Conservation (phyloP, 768 basidiomycete genomes). For the Phallus indusiatus region DNA sequence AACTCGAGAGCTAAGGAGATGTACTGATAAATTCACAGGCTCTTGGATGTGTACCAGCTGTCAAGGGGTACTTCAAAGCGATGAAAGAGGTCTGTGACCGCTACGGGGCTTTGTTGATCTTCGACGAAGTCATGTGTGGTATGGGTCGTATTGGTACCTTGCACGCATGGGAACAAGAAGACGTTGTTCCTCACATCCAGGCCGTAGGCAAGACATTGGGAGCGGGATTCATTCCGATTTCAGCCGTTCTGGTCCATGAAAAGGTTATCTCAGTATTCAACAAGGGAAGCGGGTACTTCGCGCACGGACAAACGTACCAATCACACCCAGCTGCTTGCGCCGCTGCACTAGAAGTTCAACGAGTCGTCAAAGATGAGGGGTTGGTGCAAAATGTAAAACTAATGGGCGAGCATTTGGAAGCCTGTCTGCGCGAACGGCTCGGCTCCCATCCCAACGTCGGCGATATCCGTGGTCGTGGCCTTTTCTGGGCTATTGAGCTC, state of each 20-base stretch:
- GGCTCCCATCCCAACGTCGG: slow-evolving; percentile 8
- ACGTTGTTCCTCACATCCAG: slow-evolving; percentile 22
- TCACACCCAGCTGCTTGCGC: slow-evolving; percentile 16
- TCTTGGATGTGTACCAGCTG: neutral
- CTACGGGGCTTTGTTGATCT: slow-evolving; percentile 21
- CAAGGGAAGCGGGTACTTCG: slow-evolving; percentile 14
- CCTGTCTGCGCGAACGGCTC: slow-evolving; percentile 13
- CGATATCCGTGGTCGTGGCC: slow-evolving; percentile 21
- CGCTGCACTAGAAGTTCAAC: slow-evolving; percentile 21
- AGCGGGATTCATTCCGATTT: slow-evolving; percentile 20
- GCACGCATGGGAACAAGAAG: slow-evolving; percentile 21
- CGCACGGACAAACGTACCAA: slow-evolving; percentile 19
- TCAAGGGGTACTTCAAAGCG: slow-evolving; percentile 18
- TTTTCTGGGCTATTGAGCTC: slow-evolving; percentile 22
- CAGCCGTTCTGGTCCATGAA: slow-evolving; percentile 19
- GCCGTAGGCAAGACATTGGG: slow-evolving; percentile 24
- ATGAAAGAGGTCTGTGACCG: slow-evolving; percentile 15
- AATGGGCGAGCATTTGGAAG: slow-evolving; percentile 12
- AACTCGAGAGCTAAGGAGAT: neutral
- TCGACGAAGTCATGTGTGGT: slow-evolving; percentile 27
- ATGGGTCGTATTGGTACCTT: slow-evolving; percentile 22
- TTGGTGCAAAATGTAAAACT: slow-evolving; percentile 10
- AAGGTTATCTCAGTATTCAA: slow-evolving; percentile 18
- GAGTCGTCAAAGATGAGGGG: slow-evolving; percentile 18
- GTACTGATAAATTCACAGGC: too few relatives aligned